Percentiles rank a stretch among this genome's conserved stretches.
phyloP scores from a whole-genome alignment of 1,139 yeast species.

The Kazachstania sp. region DNA sequence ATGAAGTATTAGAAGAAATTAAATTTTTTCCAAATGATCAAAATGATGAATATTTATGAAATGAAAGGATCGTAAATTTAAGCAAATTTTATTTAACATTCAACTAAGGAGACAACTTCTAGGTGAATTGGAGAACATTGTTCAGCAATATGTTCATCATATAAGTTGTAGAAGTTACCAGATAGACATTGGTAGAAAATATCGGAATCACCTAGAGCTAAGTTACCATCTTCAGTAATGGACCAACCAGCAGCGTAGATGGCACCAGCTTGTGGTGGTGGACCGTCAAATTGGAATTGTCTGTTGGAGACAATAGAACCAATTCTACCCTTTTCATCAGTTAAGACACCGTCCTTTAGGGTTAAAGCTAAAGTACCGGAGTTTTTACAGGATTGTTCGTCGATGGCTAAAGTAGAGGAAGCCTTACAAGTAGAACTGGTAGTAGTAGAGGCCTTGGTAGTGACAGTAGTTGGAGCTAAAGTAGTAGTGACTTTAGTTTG shows the following conservation, averaged over 20 bases:
- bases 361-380: conserved; percentile 48
- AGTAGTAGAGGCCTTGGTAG: conserved; percentile 29
- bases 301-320: conserved; percentile 81
- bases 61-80: not conserved
- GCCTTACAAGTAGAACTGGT: conserved; percentile 33
- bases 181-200: conserved; percentile 74
- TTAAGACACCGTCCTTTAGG: conserved; percentile 47
- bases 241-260: conserved; percentile 85
- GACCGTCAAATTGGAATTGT: conserved; percentile 88
- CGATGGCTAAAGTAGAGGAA: conserved; percentile 13
- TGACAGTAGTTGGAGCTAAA: conserved; percentile 51
- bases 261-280: conserved; percentile 87
- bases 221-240: conserved; percentile 51
- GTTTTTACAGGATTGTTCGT: conserved; percentile 37
- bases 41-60: not conserved
- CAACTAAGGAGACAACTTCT: conserved; percentile 53
- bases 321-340: conserved; percentile 60
- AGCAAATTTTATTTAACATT: conserved; percentile 37
- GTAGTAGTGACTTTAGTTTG: conserved; percentile 41
- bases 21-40: too few species aligned
- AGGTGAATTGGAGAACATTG: conserved; percentile 64
- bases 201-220: conserved; percentile 60
- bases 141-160: conserved; percentile 57
- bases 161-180: conserved; percentile 73
- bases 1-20: not conserved